These are phyloP conservation scores for Litchi chinensis DNA, from an alignment of 345 rosid species.

Conservation along the genomic window DNA sequence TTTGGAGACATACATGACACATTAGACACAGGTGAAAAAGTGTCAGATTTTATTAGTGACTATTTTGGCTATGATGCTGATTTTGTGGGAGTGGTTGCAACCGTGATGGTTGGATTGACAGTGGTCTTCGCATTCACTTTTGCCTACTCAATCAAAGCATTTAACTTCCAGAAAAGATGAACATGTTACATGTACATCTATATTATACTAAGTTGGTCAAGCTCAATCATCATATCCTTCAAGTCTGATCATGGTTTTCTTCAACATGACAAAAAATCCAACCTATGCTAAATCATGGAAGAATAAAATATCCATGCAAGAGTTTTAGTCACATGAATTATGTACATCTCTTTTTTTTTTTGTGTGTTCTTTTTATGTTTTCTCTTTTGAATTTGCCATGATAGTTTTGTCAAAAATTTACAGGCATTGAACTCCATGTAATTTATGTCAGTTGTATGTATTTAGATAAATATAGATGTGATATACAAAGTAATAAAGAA, in stretches of 20 bases:
- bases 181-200: background rate
- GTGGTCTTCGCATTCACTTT: conserved; percentile 65
- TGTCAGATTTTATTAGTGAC: conserved; percentile 50
- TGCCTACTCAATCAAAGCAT: conserved; percentile 65
- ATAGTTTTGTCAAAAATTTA: background rate
- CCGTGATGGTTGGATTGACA: conserved; percentile 46
- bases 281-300: background rate
- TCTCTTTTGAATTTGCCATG: background rate
- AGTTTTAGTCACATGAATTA: background rate
- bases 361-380: too few species aligned
- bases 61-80: conserved; percentile 66
- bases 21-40: conserved; percentile 49
- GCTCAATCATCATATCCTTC: background rate
- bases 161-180: conserved; percentile 80
- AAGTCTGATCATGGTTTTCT: background rate
- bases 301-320: conserved; percentile 1
- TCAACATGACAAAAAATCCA: background rate
- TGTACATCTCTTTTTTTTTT: background rate
- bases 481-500: conserved; percentile 4
- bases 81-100: conserved; percentile 55
- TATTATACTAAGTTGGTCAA: background rate
- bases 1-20: conserved; percentile 47
- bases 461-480: background rate
- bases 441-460: background rate
- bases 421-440: background rate